Conservation (phyloP, 2,329 filamentous ascomycete genomes). For the Botrytis fragariae region DNA sequence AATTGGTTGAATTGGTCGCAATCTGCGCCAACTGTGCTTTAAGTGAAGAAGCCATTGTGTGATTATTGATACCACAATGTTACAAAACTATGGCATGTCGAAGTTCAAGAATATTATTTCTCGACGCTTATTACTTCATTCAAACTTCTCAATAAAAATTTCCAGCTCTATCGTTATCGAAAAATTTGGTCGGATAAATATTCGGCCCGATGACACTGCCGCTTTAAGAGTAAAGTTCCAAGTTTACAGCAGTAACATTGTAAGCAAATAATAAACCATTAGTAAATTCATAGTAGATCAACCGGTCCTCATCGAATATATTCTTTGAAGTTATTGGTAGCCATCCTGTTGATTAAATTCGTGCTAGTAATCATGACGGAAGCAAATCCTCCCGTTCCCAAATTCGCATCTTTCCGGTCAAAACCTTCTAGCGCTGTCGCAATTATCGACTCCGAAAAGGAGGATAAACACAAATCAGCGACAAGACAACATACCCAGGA, state of each 20-base stretch:
- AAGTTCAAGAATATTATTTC: constrained; percentile 15
- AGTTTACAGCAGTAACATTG: neutral
- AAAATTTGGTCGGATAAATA: constrained; percentile 17
- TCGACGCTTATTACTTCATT: constrained; percentile 12
- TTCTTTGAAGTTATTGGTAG: neutral
- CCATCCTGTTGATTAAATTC: neutral
- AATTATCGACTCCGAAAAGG: constrained; percentile 15
- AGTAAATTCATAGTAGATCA: neutral
- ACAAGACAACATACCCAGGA: constrained; percentile 3
- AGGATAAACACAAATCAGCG: constrained; percentile 24
- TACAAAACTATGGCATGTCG: constrained; percentile 24
- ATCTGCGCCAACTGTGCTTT: constrained; percentile 93
- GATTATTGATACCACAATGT: constrained; percentile 11
- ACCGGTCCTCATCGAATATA: neutral
- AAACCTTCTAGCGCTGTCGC: constrained; percentile 37
- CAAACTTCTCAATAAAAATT: constrained; percentile 20
- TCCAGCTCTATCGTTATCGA: constrained; percentile 22
- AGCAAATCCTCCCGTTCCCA: constrained; percentile 52
- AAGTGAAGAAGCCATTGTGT: constrained; percentile 75
- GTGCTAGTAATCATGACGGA: constrained; percentile 28
- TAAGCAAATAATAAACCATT: neutral
- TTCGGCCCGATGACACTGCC: neutral
- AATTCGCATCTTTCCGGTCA: constrained; percentile 72
- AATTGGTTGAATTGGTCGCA: constrained; percentile 82
- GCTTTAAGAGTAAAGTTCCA: constrained; percentile 8